Evolutionary conservation across 495 filamentous ascomycete species (phyloP).

Genomic region (Penicillium cosmopolitanum): DNA sequence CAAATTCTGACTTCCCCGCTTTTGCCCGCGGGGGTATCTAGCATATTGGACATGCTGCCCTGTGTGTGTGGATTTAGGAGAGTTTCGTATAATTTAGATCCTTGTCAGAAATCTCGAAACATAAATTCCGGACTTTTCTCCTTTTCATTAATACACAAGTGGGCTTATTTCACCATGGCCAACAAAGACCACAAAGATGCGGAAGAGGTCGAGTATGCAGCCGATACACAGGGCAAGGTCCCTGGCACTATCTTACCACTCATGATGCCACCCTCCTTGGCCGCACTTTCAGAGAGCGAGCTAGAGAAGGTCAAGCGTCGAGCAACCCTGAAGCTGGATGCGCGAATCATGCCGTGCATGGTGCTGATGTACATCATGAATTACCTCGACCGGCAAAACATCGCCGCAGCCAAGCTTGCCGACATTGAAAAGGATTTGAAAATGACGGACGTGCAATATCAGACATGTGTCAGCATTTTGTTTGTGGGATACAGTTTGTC

Average conservation of each 20-base stretch:
- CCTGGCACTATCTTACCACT: background rate
- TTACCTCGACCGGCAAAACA: constrained; percentile 43
- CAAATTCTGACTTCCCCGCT: background rate
- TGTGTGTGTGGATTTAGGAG: no score
- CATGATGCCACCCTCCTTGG: constrained; percentile 22
- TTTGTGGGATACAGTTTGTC: constrained; percentile 47
- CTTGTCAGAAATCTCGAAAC: no score
- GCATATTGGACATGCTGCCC: background rate
- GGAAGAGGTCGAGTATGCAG: background rate
- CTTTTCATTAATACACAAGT: no score
- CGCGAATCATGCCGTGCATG: constrained; percentile 47
- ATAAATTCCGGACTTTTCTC: no score
- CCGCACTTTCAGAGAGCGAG: constrained; percentile 23
- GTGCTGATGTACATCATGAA: constrained; percentile 51
- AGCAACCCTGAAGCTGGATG: constrained; percentile 41
- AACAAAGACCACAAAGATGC: background rate
- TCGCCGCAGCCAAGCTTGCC: constrained; percentile 23
- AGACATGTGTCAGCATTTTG: constrained; percentile 54
- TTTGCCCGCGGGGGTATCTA: background rate
- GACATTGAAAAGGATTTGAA: constrained; percentile 40
- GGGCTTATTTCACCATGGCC: background rate
- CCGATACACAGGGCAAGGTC: background rate
- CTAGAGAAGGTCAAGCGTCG: constrained; percentile 17
- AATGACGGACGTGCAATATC: constrained; percentile 43
- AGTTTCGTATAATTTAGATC: no score